Percentiles rank a stretch among this genome's conserved stretches.
Conservation (phyloP, 768 basidiomycete genomes). For the Crassisporium funariophilum region DNA sequence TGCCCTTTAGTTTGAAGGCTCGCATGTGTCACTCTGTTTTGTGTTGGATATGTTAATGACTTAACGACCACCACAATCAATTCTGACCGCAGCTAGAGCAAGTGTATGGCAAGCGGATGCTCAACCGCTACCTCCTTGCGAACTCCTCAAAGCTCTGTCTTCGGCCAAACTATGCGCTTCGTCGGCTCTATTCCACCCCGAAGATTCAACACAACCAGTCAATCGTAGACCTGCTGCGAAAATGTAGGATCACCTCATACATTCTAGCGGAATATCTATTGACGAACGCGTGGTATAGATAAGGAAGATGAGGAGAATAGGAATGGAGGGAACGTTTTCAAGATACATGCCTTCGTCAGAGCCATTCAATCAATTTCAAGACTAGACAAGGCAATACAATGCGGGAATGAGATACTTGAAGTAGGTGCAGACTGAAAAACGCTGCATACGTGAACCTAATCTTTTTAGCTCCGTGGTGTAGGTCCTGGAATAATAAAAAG, state of each 20-base stretch:
- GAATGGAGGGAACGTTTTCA: conserved; percentile 42
- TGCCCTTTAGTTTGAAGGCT: not conserved
- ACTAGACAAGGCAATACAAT: conserved; percentile 44
- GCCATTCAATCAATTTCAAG: conserved; percentile 46
- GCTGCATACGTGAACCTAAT: too few species aligned
- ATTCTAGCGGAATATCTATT: not conserved
- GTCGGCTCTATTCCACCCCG: conserved; percentile 6
- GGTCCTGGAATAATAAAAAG: conserved; percentile 46
- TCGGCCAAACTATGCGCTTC: not conserved
- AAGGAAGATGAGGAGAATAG: conserved; percentile 44
- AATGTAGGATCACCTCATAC: conserved; percentile 33
- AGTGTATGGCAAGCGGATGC: conserved; percentile 28
- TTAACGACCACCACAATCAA: conserved; percentile 1
- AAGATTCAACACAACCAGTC: conserved; percentile 23
- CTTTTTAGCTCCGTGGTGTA: conserved; percentile 34
- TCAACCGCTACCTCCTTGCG: conserved; percentile 13
- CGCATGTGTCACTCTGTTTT: not conserved
- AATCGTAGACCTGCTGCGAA: conserved; percentile 39
- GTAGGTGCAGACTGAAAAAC: conserved; percentile 30
- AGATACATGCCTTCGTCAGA: conserved; percentile 49
- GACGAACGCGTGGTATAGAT: conserved; percentile 29
- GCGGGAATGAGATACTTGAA: conserved; percentile 42
- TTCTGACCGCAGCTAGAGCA: not conserved
- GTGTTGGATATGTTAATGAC: too few species aligned
- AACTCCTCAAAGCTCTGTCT: conserved; percentile 15